Evolutionary conservation across 75 land plant genomes (phyloP).

Genomic region (Picea sitchensis): DNA sequence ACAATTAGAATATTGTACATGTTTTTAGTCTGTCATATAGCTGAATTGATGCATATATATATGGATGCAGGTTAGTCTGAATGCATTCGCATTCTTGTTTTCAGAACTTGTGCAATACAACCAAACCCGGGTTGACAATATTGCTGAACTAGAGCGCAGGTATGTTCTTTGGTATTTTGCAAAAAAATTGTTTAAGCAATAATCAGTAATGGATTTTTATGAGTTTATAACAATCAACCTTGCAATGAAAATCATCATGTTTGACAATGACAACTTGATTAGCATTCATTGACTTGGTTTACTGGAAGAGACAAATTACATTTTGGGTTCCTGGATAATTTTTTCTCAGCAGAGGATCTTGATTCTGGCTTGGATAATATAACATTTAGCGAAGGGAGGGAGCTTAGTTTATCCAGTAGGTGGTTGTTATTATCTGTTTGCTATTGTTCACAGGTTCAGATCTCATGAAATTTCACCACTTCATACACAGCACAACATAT

Average conservation of each 20-base stretch:
- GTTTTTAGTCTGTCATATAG: not conserved
- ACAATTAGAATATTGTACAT: not conserved
- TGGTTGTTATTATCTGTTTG: not conserved
- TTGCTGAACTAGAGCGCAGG: constrained; percentile 92
- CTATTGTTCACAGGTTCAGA: not conserved
- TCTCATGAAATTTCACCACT: not conserved
- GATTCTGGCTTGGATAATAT: not conserved
- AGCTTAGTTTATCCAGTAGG: not conserved
- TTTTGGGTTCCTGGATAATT: not conserved
- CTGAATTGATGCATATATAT: not conserved
- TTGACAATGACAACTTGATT: constrained; percentile 3
- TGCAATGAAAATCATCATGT: no score
- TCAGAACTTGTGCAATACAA: constrained; percentile 98
- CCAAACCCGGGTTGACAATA: constrained; percentile 94
- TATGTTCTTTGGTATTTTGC: constrained; percentile 9
- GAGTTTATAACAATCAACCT: not conserved
- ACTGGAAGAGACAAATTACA: not conserved
- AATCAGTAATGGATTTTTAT: not conserved
- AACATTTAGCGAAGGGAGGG: not conserved
- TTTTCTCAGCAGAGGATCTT: not conserved
- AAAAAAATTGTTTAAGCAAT: not conserved
- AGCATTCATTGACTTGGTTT: not conserved
- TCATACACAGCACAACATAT: no score
- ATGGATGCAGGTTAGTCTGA: constrained; percentile 84
- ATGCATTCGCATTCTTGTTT: constrained; percentile 94